Base-by-base conservation (phyloP, 2,329 filamentous ascomycete genomes). In the Scolecobasidium constrictum region DNA sequence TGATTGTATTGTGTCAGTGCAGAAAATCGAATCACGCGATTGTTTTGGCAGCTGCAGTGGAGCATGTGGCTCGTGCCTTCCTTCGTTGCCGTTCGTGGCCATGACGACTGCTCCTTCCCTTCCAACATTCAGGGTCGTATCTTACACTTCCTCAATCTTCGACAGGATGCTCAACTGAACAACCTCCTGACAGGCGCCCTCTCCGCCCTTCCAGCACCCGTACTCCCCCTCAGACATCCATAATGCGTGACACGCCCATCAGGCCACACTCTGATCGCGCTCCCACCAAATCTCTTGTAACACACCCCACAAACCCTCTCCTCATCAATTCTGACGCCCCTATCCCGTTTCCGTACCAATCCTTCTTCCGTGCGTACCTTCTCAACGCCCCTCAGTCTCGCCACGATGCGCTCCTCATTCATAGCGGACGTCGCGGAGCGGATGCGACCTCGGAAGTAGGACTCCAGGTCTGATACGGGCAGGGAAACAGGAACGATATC, bases 391-490 rank as follows among this genome's bases (percentile, higher is more conserved):
- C 86, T 73, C 50, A 98, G 65, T 1, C 79, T 79, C 2, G 82
- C 77, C 2, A 87, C 76, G 20, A 98, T 79, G 20, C 84, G 77
- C 22, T 81, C 78, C 60, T 92, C 81, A 52, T 88, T 90, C 46
- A 92, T 73, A 1, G 84, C 72, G 18, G 80, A 84, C 53, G 87
- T 95, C 41, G 86, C 86, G 9, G 81, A 79, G 16, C 92, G 80
- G 53, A 96, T 94, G 17, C 90, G 81, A 9, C 88, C 87, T 28
- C 81, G 78, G 69, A 98, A 96, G 63, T 98, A 98, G 12, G 82
- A 82, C 54, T 88, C 84, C 0, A 98, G 75, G 45, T 92, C 77
- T 28, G 73, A 69, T 5, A 96, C 77, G 0, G 86, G 81, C 5
- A 96, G 75, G 3, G 76, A 70, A 46, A 86, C 75, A 0, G 92